phyloP scores from a whole-genome alignment of 345 rosid species.

The Ailanthus altissimus region DNA sequence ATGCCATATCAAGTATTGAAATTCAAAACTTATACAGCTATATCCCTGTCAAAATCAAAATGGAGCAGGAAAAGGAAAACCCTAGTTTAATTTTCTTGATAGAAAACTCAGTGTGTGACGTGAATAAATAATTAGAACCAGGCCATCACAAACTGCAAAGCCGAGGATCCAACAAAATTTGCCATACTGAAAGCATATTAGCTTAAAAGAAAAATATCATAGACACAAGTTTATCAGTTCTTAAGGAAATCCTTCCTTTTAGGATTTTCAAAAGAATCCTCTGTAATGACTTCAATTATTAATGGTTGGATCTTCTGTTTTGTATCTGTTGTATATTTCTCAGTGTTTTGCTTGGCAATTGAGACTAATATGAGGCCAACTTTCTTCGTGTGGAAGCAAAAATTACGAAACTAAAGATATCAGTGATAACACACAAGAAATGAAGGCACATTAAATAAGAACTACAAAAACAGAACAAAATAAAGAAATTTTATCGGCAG shows the following conservation, averaged over 20 bases:
- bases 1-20: neutral
- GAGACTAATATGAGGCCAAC: too few relatives aligned
- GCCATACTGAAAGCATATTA: neutral
- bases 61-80: conserved; percentile 10
- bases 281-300: neutral
- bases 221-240: too few relatives aligned
- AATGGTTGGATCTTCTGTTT: too few relatives aligned
- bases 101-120: neutral
- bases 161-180: neutral
- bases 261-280: neutral
- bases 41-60: conserved; percentile 12
- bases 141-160: neutral
- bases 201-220: neutral
- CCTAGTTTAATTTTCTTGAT: neutral
- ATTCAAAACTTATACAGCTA: neutral
- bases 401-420: too few relatives aligned
- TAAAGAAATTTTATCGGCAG: too few relatives aligned
- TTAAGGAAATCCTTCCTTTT: neutral
- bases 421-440: too few relatives aligned
- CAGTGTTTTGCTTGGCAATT: too few relatives aligned
- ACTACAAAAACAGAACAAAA: too few relatives aligned
- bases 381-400: too few relatives aligned
- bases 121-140: neutral
- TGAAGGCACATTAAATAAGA: too few relatives aligned
- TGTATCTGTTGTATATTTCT: too few relatives aligned